Conservation (phyloP, 345 rosid genomes). For the Lepidium aucheri region DNA sequence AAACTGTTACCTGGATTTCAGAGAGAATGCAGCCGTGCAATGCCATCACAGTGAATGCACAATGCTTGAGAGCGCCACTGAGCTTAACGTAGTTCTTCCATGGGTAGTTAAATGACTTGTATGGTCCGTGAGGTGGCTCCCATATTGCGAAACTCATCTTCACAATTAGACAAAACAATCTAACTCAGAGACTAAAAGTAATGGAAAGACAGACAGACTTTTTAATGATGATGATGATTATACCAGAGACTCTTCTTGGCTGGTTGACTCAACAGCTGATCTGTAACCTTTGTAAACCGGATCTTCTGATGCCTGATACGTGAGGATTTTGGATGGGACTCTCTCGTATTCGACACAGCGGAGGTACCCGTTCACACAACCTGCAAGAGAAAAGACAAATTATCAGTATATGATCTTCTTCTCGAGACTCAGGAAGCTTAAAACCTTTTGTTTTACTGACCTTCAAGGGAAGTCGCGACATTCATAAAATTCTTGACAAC, state of each 20-base stretch:
- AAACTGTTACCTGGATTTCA: constrained; percentile 69
- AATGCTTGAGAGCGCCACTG: constrained; percentile 89
- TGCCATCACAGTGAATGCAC: constrained; percentile 94
- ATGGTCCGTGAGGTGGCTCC: constrained; percentile 99
- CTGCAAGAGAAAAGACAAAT: background rate
- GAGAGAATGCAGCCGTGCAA: constrained; percentile 93
- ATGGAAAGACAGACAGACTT: background rate
- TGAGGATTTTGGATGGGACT: constrained; percentile 77
- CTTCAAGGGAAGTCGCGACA: constrained; percentile 88
- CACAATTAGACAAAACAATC: background rate
- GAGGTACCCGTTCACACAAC: constrained; percentile 68
- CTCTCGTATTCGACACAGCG: constrained; percentile 60
- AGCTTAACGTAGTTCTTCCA: constrained; percentile 87
- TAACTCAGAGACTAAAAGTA: background rate
- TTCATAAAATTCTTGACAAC: constrained; percentile 77
- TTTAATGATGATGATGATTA: background rate
- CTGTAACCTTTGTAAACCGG: constrained; percentile 81
- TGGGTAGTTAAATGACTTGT: constrained; percentile 64
- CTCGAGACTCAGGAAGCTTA: background rate
- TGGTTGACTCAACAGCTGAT: constrained; percentile 77
- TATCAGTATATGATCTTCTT: background rate
- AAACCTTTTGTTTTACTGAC: constrained; percentile 20
- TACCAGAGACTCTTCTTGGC: constrained; percentile 96
- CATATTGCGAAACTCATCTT: constrained; percentile 87
- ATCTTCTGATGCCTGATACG: constrained; percentile 86